Percentiles rank a stretch among this genome's conserved stretches.
Conservation (phyloP, 1,284 basidiomycete genomes). For the Melampsora americana region DNA sequence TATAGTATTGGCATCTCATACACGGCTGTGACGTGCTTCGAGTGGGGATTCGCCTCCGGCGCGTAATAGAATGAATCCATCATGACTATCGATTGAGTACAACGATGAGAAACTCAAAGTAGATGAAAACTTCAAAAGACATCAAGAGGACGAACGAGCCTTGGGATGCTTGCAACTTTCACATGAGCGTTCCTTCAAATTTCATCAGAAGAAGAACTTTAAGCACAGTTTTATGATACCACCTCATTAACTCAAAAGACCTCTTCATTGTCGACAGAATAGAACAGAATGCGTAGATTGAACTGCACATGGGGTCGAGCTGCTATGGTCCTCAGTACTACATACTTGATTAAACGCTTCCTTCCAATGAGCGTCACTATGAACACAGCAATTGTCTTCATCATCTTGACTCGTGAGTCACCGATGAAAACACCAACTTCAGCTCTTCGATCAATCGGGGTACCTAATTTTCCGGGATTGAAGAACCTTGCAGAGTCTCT, state of each 20-base stretch:
- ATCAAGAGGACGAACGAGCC: background rate
- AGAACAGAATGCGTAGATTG: background rate
- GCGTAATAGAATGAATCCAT: background rate
- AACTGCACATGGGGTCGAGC: constrained; percentile 1
- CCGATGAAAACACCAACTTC: background rate
- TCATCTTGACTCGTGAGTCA: background rate
- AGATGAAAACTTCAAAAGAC: background rate
- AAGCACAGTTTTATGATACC: background rate
- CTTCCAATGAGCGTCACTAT: background rate
- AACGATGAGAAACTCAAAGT: background rate
- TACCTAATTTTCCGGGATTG: constrained; percentile 13
- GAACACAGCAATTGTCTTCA: background rate
- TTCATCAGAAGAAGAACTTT: background rate
- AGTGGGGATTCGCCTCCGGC: background rate
- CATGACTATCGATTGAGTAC: background rate
- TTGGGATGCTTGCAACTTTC: background rate
- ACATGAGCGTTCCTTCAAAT: background rate
- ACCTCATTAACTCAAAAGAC: background rate
- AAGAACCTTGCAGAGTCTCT: background rate
- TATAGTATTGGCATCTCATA: too few species aligned
- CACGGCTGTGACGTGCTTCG: background rate
- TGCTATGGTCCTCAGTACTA: background rate
- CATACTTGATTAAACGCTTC: background rate
- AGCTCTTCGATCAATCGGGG: background rate
- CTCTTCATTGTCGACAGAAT: background rate